phyloP scores from a whole-genome alignment of 805 yeast genomes.

The Monosporozyma servazzii region DNA sequence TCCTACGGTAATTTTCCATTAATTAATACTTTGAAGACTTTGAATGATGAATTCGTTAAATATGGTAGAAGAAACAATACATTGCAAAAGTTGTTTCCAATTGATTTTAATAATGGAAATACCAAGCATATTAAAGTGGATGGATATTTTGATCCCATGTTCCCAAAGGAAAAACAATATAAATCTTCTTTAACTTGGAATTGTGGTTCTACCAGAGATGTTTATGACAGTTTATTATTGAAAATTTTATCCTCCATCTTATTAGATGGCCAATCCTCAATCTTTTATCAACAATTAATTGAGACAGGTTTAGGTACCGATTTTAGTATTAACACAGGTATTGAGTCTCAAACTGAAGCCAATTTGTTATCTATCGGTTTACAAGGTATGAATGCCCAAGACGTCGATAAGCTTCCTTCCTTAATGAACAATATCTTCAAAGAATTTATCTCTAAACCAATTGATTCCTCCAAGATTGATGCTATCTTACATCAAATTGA shows the following conservation, averaged over 20 bases:
- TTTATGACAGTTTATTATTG: constrained; percentile 62
- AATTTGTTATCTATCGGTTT: constrained; percentile 78
- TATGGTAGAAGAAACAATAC: constrained; percentile 44
- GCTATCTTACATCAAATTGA: constrained; percentile 88
- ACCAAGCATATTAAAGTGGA: constrained; percentile 30
- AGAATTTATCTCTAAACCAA: constrained; percentile 36
- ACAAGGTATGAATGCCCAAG: constrained; percentile 50
- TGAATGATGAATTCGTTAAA: constrained; percentile 40
- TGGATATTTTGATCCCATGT: constrained; percentile 81
- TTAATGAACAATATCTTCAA: constrained; percentile 39
- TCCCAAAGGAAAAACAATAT: constrained; percentile 56
- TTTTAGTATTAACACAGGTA: constrained; percentile 78
- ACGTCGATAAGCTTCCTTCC: constrained; percentile 35
- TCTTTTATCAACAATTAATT: constrained; percentile 75
- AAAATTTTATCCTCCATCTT: constrained; percentile 61
- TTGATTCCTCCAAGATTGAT: constrained; percentile 55
- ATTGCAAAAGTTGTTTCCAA: constrained; percentile 32
- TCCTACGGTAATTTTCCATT: constrained; percentile 79
- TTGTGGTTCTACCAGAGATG: constrained; percentile 62
- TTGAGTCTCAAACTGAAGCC: constrained; percentile 70
- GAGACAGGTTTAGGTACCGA: constrained; percentile 82
- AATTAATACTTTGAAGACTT: constrained; percentile 45
- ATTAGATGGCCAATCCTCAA: constrained; percentile 87
- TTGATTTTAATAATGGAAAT: constrained; percentile 31
- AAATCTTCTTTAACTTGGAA: constrained; percentile 86